Base-by-base conservation (phyloP, 257 asterid genomes). In the Paraleonurus japonicus region DNA sequence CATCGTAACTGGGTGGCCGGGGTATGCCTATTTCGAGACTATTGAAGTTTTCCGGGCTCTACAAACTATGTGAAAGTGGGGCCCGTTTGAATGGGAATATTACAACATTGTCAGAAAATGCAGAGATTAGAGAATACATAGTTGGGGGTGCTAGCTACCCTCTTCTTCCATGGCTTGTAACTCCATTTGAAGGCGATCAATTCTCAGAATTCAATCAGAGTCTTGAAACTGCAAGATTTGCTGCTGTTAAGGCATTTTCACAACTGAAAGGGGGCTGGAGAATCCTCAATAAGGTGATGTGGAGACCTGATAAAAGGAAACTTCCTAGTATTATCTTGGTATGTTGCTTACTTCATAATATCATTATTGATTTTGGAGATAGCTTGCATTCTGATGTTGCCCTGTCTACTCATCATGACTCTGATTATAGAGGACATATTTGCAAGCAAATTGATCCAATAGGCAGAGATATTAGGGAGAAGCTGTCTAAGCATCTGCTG, bases 1-100 rank as follows among this genome's bases (percentile, higher is more conserved):
- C 53, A 83, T 95, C 13, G 94, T 88, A 63, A 92, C 97, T 0
- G 99, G 99, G 4, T 95, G 98, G 99, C 99, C 99, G 99, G 23
- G 97, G 98, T 1, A 89, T 95, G 98, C 90, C 96, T 4, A 64
- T 86, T 30, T 89, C 97, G 0, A 80, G 92, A 69, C 83, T 92
- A 3, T 23, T 95, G 64, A 92, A 83, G 57, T 92, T 77, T 64
- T 95, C 95, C 0, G 96, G 97, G 3, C 80, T 95, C 67, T 88
- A 85, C 74, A 89, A 85, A 74, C 98, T 88, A 13, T 89, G 98
- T 15, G 92, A 89, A 53, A 71, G 83, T 43, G 95, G 92, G 1
- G 86, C 69, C 0, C 96, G 96, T 12, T 71, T 94, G 77, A 86
- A 81, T 4, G 97, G 93, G 13, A 80, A 67, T 26, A 51, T 39